Evolutionary conservation across 2,329 filamentous ascomycete species (phyloP), one percentile per base, ranked within the genome.

Genomic region (Domatiomyces catenatus): DNA sequence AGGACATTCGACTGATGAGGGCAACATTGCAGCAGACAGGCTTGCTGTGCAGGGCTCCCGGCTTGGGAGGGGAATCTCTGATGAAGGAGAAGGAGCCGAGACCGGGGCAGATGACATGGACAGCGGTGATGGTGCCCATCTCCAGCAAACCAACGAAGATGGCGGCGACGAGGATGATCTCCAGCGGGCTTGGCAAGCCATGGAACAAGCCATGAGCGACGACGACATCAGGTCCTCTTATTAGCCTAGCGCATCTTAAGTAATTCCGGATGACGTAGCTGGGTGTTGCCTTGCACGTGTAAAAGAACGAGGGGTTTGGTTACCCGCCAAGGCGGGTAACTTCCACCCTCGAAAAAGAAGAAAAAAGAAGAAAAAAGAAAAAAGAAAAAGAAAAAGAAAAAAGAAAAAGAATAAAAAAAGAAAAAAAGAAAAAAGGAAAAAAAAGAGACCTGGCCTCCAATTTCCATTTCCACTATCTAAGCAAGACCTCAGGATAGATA

Each of bases 11-110:
- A 73, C 73, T 44, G 73, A 86, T 57, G 66, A 70, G 2, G 89
- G 90, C 1, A 96, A 96, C 61, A 73, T 79, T 44, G 84, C 80
- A 10, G 92, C 92, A 1, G 90, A 96, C 70, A 66, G 66, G 53
- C 70, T 95, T 54, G 89, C 89, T 1, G 82, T 86, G 32, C 70
- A 72, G 50, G 84, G 81, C 1, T 81, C 84, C 17, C 69, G 68
- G 56, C 48, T 26, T 10, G 63, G 56, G 39, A 62, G 59, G 49
- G 67, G 62, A 4, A 44, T 45, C 20, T n/a, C 15, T 49, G 20
- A 28, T 22, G 39, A 44, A 19, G 48, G 47, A 5, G 47, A 28
- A 12, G 50, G 44, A 5, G 39, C 17, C 18, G 48, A 43, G 42
- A 44, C 17, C 17, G 48, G 44, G 26, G 48, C 49, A 43, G 51